Base-by-base conservation (phyloP, 768 basidiomycete species). In the Pisolithus orientalis region DNA sequence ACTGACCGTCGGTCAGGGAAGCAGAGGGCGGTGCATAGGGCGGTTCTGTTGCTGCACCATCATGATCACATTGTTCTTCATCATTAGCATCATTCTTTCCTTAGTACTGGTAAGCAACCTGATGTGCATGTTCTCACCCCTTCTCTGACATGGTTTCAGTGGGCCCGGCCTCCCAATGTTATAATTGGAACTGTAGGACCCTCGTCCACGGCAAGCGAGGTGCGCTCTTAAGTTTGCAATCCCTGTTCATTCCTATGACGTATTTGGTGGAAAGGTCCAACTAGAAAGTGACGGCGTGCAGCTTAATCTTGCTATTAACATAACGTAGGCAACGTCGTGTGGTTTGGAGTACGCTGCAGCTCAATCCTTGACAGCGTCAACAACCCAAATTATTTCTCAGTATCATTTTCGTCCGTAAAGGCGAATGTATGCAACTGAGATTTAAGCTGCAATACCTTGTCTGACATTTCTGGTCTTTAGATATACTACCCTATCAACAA, bases 321-420 rank as follows among this genome's bases (percentile, higher is more conserved):
- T 90, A 57, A 74, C 78, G 86, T 88, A 58, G 51, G 84, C 65
- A 24, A 52, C 32, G 47, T 5, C 9, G 37, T 37, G 52, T 3
- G n/a, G 49, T n/a, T 25, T 37, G 47, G 39, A 2, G 32, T 54
- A 5, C 34, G 45, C 25, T 31, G 44, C 9, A 43, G 43, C 13
- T 57, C 55, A 8, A 40, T 24, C n/a, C 52, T 51, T 5, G 28
- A 51, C 58, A 92, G 89, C 28, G 85, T 91, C 50, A 71, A 72
- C 62, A 93, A 93, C 60, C 90, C 90, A 28, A 92, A 92, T 65
- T 90, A 80, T 68, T 90, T 93, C 62, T 67, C 77, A 8, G 84
- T 87, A 9, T 75, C 74, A 17, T 77, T 93, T 65, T 76, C 77
- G 49, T 76, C 77, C 52, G 79, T 93, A 56, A 72, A 77, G 42